These are phyloP conservation scores for Phyllosticta citrichinensis DNA, from an alignment of 2,329 filamentous ascomycete genomes.

Conservation along the genomic window DNA sequence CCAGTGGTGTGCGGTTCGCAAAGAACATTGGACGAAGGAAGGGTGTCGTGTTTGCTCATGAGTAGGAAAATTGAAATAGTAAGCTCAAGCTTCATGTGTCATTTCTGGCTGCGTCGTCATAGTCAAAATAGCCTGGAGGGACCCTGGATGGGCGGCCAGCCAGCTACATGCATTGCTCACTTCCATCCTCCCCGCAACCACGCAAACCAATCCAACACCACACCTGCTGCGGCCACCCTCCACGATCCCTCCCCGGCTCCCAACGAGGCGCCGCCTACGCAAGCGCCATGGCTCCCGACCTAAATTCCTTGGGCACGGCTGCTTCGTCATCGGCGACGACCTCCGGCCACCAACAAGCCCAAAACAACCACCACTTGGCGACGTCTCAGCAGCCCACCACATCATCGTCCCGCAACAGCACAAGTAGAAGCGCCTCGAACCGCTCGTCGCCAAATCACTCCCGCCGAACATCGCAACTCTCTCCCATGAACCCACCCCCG, in stretches of 20 bases:
- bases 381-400: conserved; percentile 24
- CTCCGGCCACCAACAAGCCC: conserved; percentile 18
- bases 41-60: background rate
- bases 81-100: background rate
- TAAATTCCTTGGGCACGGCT: conserved; percentile 33
- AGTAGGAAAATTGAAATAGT: background rate
- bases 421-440: conserved; percentile 20
- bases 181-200: background rate
- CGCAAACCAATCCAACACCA: background rate
- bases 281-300: conserved; percentile 38
- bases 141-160: background rate
- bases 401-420: conserved; percentile 17
- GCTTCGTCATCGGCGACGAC: conserved; percentile 23
- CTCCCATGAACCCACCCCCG: conserved; percentile 37
- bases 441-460: conserved; percentile 21
- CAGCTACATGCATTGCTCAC: background rate
- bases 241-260: background rate
- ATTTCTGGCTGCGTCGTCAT: background rate
- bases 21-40: background rate
- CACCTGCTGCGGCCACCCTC: background rate
- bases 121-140: background rate
- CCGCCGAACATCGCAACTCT: conserved; percentile 36
- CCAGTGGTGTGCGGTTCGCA: background rate
- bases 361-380: conserved; percentile 13
- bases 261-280: background rate